These are phyloP conservation scores for Picea sitchensis DNA, from an alignment of 75 land plant species.

Conservation along the genomic window DNA sequence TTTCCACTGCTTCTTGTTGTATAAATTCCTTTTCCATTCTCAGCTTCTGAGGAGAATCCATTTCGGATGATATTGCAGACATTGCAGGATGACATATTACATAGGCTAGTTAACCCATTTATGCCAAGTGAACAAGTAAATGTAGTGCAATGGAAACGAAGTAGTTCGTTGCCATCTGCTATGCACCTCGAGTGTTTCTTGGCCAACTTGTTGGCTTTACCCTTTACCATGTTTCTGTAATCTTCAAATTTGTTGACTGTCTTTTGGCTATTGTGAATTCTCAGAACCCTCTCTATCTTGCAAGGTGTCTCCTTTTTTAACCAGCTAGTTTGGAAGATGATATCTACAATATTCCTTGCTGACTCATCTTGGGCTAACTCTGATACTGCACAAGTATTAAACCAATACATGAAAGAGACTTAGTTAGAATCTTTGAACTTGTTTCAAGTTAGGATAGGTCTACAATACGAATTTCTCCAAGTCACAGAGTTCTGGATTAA, in stretches of 20 bases:
- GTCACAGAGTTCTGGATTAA: not conserved
- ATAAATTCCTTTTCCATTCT: slow-evolving; percentile 36
- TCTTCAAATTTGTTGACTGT: slow-evolving; percentile 71
- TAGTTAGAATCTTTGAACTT: not conserved
- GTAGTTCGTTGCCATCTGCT: slow-evolving; percentile 94
- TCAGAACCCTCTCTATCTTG: slow-evolving; percentile 82
- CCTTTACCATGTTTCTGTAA: slow-evolving; percentile 72
- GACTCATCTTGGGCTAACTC: slow-evolving; percentile 72
- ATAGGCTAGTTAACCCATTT: slow-evolving; percentile 53
- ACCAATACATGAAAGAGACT: not conserved
- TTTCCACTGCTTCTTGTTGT: slow-evolving; percentile 75
- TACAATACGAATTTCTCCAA: not conserved
- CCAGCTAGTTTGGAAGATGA: slow-evolving; percentile 93
- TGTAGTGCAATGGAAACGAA: slow-evolving; percentile 73
- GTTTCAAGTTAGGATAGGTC: too few relatives aligned
- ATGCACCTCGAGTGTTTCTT: slow-evolving; percentile 77
- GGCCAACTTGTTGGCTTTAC: slow-evolving; percentile 46
- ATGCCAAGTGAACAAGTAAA: slow-evolving; percentile 64
- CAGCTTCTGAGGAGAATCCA: slow-evolving; percentile 47
- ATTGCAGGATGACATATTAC: slow-evolving; percentile 43
- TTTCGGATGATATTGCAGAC: slow-evolving; percentile 66
- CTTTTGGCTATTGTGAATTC: slow-evolving; percentile 66
- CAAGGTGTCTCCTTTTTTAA: slow-evolving; percentile 49
- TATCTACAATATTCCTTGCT: slow-evolving; percentile 83
- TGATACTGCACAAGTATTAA: slow-evolving; percentile 35